Percentiles rank a stretch among this genome's conserved stretches.
Conservation (phyloP, 2,329 filamentous ascomycete genomes). For the Microcyclosporella mali region DNA sequence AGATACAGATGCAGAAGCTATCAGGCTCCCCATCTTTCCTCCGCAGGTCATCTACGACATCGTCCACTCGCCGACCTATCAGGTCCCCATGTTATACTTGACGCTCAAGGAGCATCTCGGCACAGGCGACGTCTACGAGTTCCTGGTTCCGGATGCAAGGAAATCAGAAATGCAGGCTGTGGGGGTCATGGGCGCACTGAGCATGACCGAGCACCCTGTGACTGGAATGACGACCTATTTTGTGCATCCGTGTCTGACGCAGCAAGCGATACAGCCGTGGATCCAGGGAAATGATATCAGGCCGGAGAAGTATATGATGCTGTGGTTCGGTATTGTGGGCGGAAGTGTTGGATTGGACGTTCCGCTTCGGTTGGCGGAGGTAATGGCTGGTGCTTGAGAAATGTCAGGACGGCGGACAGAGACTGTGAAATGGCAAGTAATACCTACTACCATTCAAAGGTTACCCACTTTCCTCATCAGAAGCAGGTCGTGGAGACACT, state of each 20-base stretch:
- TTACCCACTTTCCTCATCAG: background rate
- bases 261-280: conserved; percentile 64
- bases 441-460: conserved; percentile 3
- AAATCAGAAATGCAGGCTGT: conserved; percentile 29
- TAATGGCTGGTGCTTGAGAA: conserved; percentile 13
- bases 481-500: background rate
- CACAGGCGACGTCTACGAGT: conserved; percentile 29
- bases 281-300: conserved; percentile 30
- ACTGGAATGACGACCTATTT: conserved; percentile 77
- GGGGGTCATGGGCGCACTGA: conserved; percentile 31
- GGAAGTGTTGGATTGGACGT: conserved; percentile 64
- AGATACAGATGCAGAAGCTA: background rate
- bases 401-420: conserved; percentile 11
- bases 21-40: background rate
- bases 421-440: background rate
- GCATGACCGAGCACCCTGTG: conserved; percentile 65
- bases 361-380: conserved; percentile 8
- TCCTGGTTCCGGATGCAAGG: conserved; percentile 33
- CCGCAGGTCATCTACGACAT: conserved; percentile 33
- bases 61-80: conserved; percentile 39
- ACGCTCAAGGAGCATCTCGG: conserved; percentile 18
- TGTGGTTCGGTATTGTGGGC: conserved; percentile 87
- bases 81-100: conserved; percentile 42
- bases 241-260: conserved; percentile 85
- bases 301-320: conserved; percentile 65